A percentile compares a stretch with the other conserved stretches of the same genome.
phyloP scores from a whole-genome alignment of 345 rosid genomes.

The Corchorus capsularis region DNA sequence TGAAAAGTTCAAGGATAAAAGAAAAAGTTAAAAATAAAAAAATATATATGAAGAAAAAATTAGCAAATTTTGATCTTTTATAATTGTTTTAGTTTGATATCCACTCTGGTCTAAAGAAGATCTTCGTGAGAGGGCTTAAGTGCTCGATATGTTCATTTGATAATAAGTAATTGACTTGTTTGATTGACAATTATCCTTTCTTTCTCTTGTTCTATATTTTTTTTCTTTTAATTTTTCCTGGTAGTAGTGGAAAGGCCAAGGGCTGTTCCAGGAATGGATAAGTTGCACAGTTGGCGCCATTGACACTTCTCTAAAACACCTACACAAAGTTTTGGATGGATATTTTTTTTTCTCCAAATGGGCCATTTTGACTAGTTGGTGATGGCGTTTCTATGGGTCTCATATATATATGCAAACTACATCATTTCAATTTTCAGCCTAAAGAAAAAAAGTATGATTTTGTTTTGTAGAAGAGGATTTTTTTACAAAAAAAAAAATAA shows the following conservation, averaged over 20 bases:
- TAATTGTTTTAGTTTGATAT: background rate
- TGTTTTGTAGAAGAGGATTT: slow-evolving; percentile 5
- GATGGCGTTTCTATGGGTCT: slow-evolving; percentile 24
- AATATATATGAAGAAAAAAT: too few species aligned
- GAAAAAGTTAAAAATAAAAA: too few species aligned
- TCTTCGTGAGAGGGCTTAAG: background rate
- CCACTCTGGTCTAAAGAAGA: background rate
- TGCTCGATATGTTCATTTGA: background rate
- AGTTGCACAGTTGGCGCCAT: slow-evolving; percentile 20
- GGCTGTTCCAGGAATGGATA: slow-evolving; percentile 23
- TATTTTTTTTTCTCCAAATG: background rate
- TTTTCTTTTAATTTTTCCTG: background rate
- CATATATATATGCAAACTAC: background rate
- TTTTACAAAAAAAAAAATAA: too few species aligned
- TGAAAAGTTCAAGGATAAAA: too few species aligned
- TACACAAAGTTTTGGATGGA: slow-evolving; percentile 17
- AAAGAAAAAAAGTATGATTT: background rate
- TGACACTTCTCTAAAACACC: slow-evolving; percentile 16
- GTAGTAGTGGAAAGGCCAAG: background rate
- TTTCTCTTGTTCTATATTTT: background rate
- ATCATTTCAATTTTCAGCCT: slow-evolving; percentile 17
- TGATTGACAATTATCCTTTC: slow-evolving; percentile 2
- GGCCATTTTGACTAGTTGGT: slow-evolving; percentile 17
- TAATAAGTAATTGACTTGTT: background rate
- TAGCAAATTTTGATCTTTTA: too few species aligned